Percentiles rank a stretch among this genome's conserved stretches.
Conservation (phyloP, 257 asterid species). For the Avicennia marina region DNA sequence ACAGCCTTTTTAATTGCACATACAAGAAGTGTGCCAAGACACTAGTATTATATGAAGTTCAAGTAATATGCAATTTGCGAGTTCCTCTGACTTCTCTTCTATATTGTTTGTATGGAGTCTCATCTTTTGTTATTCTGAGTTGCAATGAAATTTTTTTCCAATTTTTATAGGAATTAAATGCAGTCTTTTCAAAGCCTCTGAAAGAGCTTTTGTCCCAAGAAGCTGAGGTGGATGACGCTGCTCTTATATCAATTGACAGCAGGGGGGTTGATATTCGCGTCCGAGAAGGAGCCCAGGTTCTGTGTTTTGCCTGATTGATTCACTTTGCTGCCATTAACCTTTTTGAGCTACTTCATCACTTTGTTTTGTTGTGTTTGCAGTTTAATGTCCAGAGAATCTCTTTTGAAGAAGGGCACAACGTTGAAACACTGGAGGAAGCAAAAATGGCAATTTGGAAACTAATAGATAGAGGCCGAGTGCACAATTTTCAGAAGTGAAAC, state of each 20-base stretch:
- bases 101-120: too few relatives aligned
- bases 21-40: too few relatives aligned
- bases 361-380: conserved; percentile 28
- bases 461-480: conserved; percentile 50
- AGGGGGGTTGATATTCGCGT: conserved; percentile 85
- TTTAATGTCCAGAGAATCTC: conserved; percentile 77
- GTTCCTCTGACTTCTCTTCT: too few relatives aligned
- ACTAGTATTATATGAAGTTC: too few relatives aligned
- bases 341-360: too few relatives aligned
- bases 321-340: background rate
- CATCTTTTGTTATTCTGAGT: background rate
- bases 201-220: conserved; percentile 76
- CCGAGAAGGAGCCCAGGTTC: conserved; percentile 92
- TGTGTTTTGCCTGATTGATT: background rate
- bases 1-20: too few relatives aligned
- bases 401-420: conserved; percentile 58
- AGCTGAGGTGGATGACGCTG: conserved; percentile 88
- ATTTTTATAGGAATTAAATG: conserved; percentile 74
- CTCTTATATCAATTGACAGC: conserved; percentile 90
- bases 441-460: conserved; percentile 71
- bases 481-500: conserved; percentile 43
- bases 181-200: conserved; percentile 75
- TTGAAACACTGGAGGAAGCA: conserved; percentile 86
- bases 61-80: too few relatives aligned
- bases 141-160: background rate